Evolutionary conservation across 1,139 yeast species (phyloP).

Genomic region (Saccharomyces hybrid): DNA sequence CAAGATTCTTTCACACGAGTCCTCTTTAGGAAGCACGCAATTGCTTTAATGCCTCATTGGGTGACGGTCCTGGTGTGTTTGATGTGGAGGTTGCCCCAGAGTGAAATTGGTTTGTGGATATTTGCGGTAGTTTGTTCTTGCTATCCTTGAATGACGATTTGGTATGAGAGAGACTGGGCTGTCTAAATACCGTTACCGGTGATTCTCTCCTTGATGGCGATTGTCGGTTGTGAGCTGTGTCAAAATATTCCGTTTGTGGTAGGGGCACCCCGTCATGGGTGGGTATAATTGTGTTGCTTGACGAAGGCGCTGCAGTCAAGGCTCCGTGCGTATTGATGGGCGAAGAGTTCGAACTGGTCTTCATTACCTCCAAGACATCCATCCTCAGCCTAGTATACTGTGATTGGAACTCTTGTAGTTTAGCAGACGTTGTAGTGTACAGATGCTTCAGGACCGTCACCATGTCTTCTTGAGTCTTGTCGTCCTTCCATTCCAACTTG

Average conservation of each 20-base stretch:
- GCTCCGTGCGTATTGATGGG: constrained; percentile 4
- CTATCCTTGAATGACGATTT: background rate
- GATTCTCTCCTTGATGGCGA: constrained; percentile 1
- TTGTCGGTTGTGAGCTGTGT: constrained; percentile 1
- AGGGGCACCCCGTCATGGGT: background rate
- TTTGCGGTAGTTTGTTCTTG: background rate
- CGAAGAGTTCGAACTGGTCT: constrained; percentile 7
- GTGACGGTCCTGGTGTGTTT: constrained; percentile 15
- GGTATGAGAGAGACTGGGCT: background rate
- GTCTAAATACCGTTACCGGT: background rate
- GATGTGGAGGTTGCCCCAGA: constrained; percentile 6
- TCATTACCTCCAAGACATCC: constrained; percentile 28
- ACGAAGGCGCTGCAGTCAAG: background rate
- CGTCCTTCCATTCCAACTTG: constrained; percentile 5
- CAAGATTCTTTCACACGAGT: constrained; percentile 80
- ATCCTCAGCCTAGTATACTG: constrained; percentile 26
- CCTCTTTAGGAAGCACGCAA: constrained; percentile 83
- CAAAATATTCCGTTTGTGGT: constrained; percentile 2
- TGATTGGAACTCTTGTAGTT: constrained; percentile 26
- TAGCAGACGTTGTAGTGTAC: constrained; percentile 22
- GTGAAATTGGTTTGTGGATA: constrained; percentile 1
- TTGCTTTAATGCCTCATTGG: constrained; percentile 70
- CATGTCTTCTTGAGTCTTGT: constrained; percentile 19
- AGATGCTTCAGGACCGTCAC: constrained; percentile 21
- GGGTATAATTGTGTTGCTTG: background rate